phyloP scores from a whole-genome alignment of 192 early-diverging fungal species.

The Radiomyces spectabilis region DNA sequence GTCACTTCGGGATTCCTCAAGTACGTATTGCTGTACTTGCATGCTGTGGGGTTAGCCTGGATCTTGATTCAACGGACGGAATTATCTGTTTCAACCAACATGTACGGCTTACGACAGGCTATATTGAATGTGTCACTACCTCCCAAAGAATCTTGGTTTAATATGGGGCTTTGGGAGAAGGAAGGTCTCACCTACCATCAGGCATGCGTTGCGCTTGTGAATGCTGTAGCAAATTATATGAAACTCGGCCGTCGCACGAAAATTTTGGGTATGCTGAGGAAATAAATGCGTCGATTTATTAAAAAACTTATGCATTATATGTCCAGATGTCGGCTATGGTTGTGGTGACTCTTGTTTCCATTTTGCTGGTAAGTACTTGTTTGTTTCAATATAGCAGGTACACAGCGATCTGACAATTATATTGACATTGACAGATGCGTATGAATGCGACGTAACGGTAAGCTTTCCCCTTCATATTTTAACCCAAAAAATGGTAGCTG shows the following conservation, averaged over 20 bases:
- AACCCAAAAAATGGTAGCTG: not conserved
- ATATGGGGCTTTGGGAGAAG: not conserved
- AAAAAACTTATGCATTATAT: conserved; percentile 26
- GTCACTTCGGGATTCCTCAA: not conserved
- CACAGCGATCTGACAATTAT: not conserved
- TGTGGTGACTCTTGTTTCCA: conserved; percentile 48
- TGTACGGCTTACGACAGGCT: not conserved
- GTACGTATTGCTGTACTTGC: not conserved
- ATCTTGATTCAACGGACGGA: too few species aligned
- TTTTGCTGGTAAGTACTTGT: conserved; percentile 17
- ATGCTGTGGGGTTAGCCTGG: not conserved
- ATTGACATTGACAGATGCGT: conserved; percentile 2
- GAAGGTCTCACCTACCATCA: too few species aligned
- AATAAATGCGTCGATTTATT: too few species aligned
- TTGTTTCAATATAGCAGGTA: conserved; percentile 22
- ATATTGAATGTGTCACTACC: not conserved
- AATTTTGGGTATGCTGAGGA: too few species aligned
- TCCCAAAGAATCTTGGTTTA: not conserved
- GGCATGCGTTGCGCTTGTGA: too few species aligned
- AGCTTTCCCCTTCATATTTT: not conserved
- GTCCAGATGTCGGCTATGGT: conserved; percentile 47
- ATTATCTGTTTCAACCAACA: not conserved
- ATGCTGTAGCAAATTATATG: too few species aligned
- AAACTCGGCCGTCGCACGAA: too few species aligned
- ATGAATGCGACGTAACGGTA: conserved; percentile 13